Conservation (phyloP, 495 filamentous ascomycete species). For the Poronia punctata region DNA sequence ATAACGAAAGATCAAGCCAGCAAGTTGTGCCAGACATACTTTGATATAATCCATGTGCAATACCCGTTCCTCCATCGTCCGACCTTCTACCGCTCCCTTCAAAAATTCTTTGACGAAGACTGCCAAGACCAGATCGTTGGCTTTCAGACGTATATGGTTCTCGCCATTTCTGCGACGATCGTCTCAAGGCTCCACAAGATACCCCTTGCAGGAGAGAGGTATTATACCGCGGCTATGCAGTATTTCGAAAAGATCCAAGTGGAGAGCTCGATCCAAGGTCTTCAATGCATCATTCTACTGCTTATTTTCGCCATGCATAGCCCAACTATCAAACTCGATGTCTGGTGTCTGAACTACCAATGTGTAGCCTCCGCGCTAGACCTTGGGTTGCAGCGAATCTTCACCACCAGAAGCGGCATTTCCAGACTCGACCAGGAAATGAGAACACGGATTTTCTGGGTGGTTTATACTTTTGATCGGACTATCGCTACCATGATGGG, state of each 20-base stretch:
- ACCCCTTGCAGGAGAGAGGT: slow-evolving; percentile 37
- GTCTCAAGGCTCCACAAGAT: slow-evolving; percentile 34
- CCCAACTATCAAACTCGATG: slow-evolving; percentile 37
- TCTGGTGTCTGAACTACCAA: slow-evolving; percentile 45
- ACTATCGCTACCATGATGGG: slow-evolving; percentile 45
- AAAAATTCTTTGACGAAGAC: slow-evolving; percentile 24
- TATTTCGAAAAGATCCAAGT: slow-evolving; percentile 30
- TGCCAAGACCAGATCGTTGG: slow-evolving; percentile 15
- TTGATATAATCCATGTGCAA: slow-evolving; percentile 32
- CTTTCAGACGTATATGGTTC: slow-evolving; percentile 42
- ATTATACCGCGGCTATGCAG: slow-evolving; percentile 38
- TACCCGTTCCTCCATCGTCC: slow-evolving; percentile 40
- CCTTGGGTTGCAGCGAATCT: slow-evolving; percentile 38
- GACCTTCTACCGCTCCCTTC: slow-evolving; percentile 29
- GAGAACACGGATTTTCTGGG: slow-evolving; percentile 44
- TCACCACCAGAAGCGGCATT: slow-evolving; percentile 29
- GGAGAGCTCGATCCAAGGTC: slow-evolving; percentile 32
- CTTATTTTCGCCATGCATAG: slow-evolving; percentile 44
- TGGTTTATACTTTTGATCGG: slow-evolving; percentile 40
- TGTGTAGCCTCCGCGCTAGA: slow-evolving; percentile 41
- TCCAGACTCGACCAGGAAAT: slow-evolving; percentile 40
- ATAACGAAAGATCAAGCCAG: slow-evolving; percentile 28
- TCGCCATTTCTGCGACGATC: slow-evolving; percentile 38
- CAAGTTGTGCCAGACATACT: slow-evolving; percentile 36
- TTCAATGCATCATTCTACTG: slow-evolving; percentile 38